phyloP scores from a whole-genome alignment of 2,329 filamentous ascomycete species.

The Trichoderma brevicompactum region DNA sequence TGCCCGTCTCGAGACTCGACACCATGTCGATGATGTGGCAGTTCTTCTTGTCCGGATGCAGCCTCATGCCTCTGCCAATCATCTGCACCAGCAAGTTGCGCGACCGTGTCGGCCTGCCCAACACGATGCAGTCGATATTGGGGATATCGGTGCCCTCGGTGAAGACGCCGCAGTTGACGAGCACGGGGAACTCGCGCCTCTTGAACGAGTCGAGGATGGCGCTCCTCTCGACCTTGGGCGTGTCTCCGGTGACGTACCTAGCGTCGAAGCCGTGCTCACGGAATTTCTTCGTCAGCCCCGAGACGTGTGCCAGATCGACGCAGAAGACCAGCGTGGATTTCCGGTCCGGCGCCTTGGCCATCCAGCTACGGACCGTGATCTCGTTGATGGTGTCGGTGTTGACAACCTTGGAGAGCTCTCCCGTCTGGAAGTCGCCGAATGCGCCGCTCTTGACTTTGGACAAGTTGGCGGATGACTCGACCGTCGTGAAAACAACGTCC shows the following conservation, averaged over 20 bases:
- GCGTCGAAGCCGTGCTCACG: constrained; percentile 80
- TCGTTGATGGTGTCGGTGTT: constrained; percentile 84
- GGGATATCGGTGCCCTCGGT: constrained; percentile 98
- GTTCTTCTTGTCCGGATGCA: constrained; percentile 78
- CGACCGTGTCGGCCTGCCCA: constrained; percentile 87
- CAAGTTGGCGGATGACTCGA: constrained; percentile 80
- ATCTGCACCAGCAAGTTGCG: constrained; percentile 95
- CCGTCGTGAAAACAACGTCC: constrained; percentile 91
- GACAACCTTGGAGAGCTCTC: constrained; percentile 78
- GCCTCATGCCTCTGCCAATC: constrained; percentile 91
- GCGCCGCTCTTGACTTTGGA: constrained; percentile 65
- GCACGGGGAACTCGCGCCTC: constrained; percentile 75
- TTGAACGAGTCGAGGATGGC: constrained; percentile 77
- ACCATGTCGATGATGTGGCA: constrained; percentile 98
- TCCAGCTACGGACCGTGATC: constrained; percentile 84
- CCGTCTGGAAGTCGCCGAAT: constrained; percentile 76
- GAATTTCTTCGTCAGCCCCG: constrained; percentile 74
- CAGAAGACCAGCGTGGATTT: constrained; percentile 94
- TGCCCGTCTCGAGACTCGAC: constrained; percentile 78
- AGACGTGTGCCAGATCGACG: constrained; percentile 84
- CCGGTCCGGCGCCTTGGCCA: constrained; percentile 71
- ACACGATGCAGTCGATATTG: constrained; percentile 90
- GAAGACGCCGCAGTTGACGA: constrained; percentile 94
- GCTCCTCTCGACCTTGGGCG: constrained; percentile 68
- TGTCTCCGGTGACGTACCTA: constrained; percentile 83